Evolutionary conservation across 345 rosid genomes (phyloP).

Genomic region (Citropsis articulata): DNA sequence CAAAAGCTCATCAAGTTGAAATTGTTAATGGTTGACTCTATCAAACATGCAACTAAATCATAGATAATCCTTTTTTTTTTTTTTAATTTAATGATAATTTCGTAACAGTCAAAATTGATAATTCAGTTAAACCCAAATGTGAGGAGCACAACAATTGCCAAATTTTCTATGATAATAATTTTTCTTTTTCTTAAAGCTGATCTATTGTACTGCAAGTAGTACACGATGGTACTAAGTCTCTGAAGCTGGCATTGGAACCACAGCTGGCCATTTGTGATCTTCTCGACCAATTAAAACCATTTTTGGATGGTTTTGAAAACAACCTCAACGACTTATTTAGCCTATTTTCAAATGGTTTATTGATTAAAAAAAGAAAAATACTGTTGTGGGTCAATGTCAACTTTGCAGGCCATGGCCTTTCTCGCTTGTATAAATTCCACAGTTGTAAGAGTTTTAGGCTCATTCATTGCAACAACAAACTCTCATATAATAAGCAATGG

Average conservation of each 20-base stretch:
- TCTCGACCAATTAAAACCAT: not conserved
- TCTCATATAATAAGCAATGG: not conserved
- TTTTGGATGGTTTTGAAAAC: not conserved
- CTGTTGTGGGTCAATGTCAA: not conserved
- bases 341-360: not conserved
- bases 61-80: not conserved
- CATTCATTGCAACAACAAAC: not conserved
- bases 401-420: not conserved
- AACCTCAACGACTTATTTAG: not conserved
- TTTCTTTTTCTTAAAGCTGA: not conserved
- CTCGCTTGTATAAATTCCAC: not conserved
- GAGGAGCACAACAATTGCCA: not conserved
- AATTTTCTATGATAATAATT: not conserved
- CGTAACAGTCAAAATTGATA: not conserved
- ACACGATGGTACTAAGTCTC: not conserved
- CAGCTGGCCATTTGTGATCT: not conserved
- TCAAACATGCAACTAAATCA: not conserved
- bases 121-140: not conserved
- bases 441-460: not conserved
- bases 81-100: not conserved
- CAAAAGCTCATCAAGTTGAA: too few relatives aligned
- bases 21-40: too few relatives aligned
- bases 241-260: not conserved
- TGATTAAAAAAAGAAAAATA: not conserved
- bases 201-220: constrained; percentile 1